Base-by-base conservation (phyloP, 2,329 filamentous ascomycete genomes). In the Trichoderma asperellum region DNA sequence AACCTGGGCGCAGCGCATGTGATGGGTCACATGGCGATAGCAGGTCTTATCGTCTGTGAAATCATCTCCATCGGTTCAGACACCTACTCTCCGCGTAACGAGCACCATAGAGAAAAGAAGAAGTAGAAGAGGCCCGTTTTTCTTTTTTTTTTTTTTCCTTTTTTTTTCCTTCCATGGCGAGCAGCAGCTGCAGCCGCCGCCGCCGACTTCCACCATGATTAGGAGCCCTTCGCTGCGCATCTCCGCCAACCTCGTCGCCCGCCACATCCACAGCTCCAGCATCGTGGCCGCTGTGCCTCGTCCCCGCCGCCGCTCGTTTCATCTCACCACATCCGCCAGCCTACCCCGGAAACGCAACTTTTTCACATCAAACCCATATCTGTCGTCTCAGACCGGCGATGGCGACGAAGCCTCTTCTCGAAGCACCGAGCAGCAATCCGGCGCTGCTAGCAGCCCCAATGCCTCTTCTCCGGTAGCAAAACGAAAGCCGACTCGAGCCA, bases 331-430 rank as follows among this genome's bases (percentile, higher is more conserved):
- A 2, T 68, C 82, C 1, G 75, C 79, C 10, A 75, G 77, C 60
- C 73, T 83, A n/a, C 86, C 87, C 12, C 85, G 86, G 69, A 87
- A 86, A 72, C 86, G 87, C 70, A 83, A 80, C 75, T 91, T 91
- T 78, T 92, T 90, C 78, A 91, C 89, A 14, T 91, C 89, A 29
- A 90, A 88, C 74, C 82, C 87, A 2, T 83, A 84, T 70, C 79
- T 89, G 11, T 83, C 83, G 14, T 83, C 83, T 56, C 63, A 67
- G 32, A 5, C 63, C 10, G 6, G 63, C 18, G 29, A 43, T 32
- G 70, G 73, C 68, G 56, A 71, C 71, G 70, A 69, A 73, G 57
- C 70, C 7, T 43, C 40, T 43, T n/a, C 40, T 8, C 74, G 59
- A 47, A 68, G 37, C 37, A 16, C 16, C 11, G 74, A 75, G 11